Percentiles rank a stretch among this genome's conserved stretches.
Evolutionary conservation across 495 filamentous ascomycete genomes (phyloP).

Genomic region (Staphylotrichum tortipilum): DNA sequence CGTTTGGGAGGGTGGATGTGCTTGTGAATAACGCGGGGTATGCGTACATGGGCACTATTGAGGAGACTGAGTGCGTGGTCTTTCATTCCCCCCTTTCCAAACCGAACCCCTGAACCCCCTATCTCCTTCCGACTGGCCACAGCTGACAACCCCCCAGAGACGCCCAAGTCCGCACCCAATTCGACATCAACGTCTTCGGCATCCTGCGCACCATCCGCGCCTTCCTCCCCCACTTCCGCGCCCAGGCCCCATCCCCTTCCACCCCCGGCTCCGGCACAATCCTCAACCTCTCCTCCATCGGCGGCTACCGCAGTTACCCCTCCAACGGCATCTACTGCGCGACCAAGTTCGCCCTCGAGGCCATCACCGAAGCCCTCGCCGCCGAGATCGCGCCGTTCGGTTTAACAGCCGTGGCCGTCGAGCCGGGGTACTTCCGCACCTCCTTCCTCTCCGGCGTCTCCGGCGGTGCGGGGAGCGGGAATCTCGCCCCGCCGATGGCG

Average conservation of each 20-base stretch:
- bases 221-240: conserved; percentile 40
- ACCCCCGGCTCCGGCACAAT: conserved; percentile 39
- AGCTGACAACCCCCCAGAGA: no score
- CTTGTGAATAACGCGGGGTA: conserved; percentile 45
- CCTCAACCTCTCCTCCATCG: conserved; percentile 2
- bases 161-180: conserved; percentile 14
- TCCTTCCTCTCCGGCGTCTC: background rate
- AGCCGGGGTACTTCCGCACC: background rate
- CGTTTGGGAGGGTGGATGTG: conserved; percentile 39
- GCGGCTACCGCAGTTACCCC: background rate
- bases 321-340: background rate
- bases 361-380: background rate
- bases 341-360: conserved; percentile 1
- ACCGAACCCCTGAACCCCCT: no score
- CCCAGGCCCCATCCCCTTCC: no score
- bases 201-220: conserved; percentile 36
- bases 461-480: background rate
- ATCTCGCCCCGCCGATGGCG: background rate
- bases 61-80: conserved; percentile 28
- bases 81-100: background rate
- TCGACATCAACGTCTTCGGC: conserved; percentile 42
- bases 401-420: background rate
- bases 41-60: conserved; percentile 34
- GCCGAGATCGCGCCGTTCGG: background rate
- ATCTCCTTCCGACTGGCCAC: no score